Conservation (phyloP, 768 basidiomycete genomes). For the Brasilioporus rufonigricans region DNA sequence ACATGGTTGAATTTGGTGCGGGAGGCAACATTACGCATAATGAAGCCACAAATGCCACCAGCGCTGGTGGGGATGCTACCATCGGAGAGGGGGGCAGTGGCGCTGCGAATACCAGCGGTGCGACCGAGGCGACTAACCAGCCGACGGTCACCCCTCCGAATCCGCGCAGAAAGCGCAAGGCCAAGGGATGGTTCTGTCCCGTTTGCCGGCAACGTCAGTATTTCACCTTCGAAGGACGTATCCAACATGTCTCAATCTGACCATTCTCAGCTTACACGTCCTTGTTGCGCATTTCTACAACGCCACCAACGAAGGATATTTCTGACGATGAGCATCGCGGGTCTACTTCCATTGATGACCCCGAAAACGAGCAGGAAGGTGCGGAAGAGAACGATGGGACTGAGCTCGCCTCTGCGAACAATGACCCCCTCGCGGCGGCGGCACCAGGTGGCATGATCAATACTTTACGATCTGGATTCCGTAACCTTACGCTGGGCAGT, state of each 20-base stretch:
- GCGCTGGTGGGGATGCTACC: conserved; percentile 22
- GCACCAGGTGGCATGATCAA: conserved; percentile 21
- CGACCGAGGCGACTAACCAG: conserved; percentile 25
- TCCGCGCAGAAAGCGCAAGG: conserved; percentile 80
- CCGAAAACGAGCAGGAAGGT: conserved; percentile 22
- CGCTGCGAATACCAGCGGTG: conserved; percentile 16
- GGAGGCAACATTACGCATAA: conserved; percentile 79
- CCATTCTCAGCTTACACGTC: conserved; percentile 74
- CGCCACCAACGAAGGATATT: conserved; percentile 47
- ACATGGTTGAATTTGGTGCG: conserved; percentile 97
- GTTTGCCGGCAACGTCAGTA: conserved; percentile 90
- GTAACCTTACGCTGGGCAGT: conserved; percentile 20
- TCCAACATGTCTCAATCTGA: not conserved
- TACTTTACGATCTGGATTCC: conserved; percentile 26
- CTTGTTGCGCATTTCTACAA: conserved; percentile 76
- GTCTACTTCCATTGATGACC: conserved; percentile 28
- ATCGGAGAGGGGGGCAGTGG: conserved; percentile 24
- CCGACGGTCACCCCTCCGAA: conserved; percentile 33
- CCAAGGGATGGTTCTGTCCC: conserved; percentile 97
- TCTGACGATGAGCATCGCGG: conserved; percentile 30
- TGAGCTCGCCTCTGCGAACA: not conserved
- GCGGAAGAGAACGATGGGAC: not conserved
- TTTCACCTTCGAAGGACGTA: not conserved
- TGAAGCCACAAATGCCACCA: conserved; percentile 36
- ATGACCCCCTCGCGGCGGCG: conserved; percentile 11